Evolutionary conservation across 805 yeast genomes (phyloP).

Genomic region (Teunomyces lycoperdinae): DNA sequence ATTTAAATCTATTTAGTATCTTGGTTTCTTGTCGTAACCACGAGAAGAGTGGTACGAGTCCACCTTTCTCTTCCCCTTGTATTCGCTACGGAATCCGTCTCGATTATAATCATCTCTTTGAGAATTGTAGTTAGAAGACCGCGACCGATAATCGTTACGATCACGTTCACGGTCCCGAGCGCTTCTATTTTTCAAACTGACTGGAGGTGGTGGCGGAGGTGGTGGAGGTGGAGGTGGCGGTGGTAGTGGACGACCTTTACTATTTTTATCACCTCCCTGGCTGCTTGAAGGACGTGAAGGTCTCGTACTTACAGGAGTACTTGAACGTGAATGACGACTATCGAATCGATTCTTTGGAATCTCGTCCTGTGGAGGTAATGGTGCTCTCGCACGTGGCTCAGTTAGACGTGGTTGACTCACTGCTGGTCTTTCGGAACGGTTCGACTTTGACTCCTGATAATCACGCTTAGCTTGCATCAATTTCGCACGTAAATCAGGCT

Average conservation of each 20-base stretch:
- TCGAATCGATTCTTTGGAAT: slow-evolving; percentile 8
- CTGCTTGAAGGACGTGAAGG: neutral
- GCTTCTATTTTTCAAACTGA: slow-evolving; percentile 11
- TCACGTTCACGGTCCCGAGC: slow-evolving; percentile 9
- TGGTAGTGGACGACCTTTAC: neutral
- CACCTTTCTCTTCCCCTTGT: slow-evolving; percentile 4
- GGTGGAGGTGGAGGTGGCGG: slow-evolving; percentile 9
- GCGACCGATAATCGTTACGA: slow-evolving; percentile 4
- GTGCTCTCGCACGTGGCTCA: slow-evolving; percentile 14
- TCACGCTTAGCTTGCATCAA: slow-evolving; percentile 24
- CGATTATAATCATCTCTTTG: slow-evolving; percentile 6
- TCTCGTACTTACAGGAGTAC: neutral
- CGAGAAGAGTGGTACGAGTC: slow-evolving; percentile 4
- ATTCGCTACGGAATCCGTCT: slow-evolving; percentile 1
- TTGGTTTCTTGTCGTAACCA: slow-evolving; percentile 28
- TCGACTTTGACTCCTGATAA: slow-evolving; percentile 8
- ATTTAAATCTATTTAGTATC: slow-evolving; percentile 14
- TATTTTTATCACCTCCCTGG: neutral
- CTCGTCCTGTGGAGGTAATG: slow-evolving; percentile 22
- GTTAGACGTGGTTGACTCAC: slow-evolving; percentile 2
- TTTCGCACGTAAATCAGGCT: slow-evolving; percentile 17
- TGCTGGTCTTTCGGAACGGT: slow-evolving; percentile 1
- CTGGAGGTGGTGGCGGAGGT: slow-evolving; percentile 24
- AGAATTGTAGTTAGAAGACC: neutral
- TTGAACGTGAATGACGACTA: neutral